Evolutionary conservation across 1,284 basidiomycete species (phyloP).

Genomic region (Leccinum cinnamomeum): DNA sequence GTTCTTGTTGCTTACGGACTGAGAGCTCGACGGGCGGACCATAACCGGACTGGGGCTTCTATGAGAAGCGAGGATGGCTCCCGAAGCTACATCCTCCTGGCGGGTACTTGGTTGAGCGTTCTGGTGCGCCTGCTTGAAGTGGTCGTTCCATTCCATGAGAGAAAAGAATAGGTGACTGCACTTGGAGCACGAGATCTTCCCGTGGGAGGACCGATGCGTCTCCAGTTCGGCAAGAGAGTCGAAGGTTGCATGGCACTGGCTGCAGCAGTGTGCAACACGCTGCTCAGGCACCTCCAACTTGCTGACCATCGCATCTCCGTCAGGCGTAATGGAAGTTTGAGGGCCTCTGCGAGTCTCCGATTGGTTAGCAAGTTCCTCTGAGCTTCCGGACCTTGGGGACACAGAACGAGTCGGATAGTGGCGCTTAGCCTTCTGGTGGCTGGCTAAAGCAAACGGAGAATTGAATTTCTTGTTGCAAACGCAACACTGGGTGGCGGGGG

Average conservation of each 20-base stretch:
- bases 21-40: slow-evolving; percentile 17
- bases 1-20: slow-evolving; percentile 13
- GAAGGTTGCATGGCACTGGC: slow-evolving; percentile 24
- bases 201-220: slow-evolving; percentile 24
- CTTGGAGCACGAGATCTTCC: slow-evolving; percentile 30
- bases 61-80: slow-evolving; percentile 2
- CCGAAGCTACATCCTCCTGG: slow-evolving; percentile 9
- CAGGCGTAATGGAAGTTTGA: neutral
- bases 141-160: slow-evolving; percentile 31
- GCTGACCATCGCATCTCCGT: slow-evolving; percentile 1
- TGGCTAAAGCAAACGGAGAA: slow-evolving; percentile 17
- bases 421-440: slow-evolving; percentile 26
- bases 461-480: slow-evolving; percentile 32
- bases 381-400: slow-evolving; percentile 4
- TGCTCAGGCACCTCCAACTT: slow-evolving; percentile 4
- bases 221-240: slow-evolving; percentile 23
- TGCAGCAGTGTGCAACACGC: slow-evolving; percentile 19
- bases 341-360: slow-evolving; percentile 4
- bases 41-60: slow-evolving; percentile 21
- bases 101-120: slow-evolving; percentile 3
- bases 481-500: slow-evolving; percentile 18
- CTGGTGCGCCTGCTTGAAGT: slow-evolving; percentile 25
- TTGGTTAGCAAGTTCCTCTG: slow-evolving; percentile 5
- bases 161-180: slow-evolving; percentile 24
- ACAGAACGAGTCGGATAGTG: slow-evolving; percentile 20